A percentile compares a stretch with the other conserved stretches of the same genome.
phyloP scores from a whole-genome alignment of 371 early-diverging fungal species.

The Catenaria anguillulae region DNA sequence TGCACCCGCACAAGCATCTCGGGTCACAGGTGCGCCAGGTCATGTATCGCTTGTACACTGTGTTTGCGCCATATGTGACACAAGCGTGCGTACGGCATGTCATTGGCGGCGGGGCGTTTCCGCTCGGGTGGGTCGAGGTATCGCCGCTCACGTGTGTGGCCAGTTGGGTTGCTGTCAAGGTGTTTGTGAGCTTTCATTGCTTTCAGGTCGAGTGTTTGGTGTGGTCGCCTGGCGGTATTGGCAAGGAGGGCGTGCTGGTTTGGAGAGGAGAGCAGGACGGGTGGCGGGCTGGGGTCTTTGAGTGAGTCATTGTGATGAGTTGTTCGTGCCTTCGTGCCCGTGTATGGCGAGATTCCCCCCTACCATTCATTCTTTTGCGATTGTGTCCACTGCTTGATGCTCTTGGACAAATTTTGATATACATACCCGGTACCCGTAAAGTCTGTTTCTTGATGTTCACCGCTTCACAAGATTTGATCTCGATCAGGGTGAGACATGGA shows the following conservation, averaged over 20 bases:
- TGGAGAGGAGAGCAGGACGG: neutral
- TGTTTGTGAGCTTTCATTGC: neutral
- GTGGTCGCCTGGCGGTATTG: neutral
- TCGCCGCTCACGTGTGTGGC: neutral
- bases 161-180: neutral
- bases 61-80: neutral
- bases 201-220: neutral
- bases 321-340: too few species aligned
- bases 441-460: too few species aligned
- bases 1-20: neutral
- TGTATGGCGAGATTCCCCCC: too few species aligned
- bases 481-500: too few species aligned
- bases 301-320: too few species aligned
- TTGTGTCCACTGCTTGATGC: too few species aligned
- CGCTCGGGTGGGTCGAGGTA: neutral
- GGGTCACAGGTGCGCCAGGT: neutral
- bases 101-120: neutral
- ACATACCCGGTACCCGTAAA: too few species aligned
- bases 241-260: neutral
- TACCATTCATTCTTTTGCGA: too few species aligned
- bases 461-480: too few species aligned
- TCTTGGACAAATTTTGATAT: too few species aligned
- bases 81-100: neutral
- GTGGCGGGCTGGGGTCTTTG: neutral
- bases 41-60: neutral